Percentiles rank a stretch among this genome's conserved stretches.
These are phyloP conservation scores for Phialophora verrucosa DNA, from an alignment of 2,329 filamentous ascomycete species.

Conservation along the genomic window DNA sequence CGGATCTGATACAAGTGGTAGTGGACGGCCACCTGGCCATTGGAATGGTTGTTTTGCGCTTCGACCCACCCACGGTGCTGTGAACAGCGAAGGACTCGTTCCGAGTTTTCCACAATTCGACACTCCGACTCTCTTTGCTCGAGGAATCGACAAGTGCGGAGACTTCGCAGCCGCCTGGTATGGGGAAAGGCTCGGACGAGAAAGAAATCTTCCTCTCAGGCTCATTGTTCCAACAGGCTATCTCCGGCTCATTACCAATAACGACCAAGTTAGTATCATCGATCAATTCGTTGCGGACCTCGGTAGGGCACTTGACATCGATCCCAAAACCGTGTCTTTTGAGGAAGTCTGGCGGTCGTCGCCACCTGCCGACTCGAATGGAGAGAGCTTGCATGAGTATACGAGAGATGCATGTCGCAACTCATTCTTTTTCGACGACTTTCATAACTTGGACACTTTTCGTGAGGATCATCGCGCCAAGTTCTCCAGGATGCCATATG, in stretches of 20 bases:
- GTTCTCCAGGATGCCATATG: neutral
- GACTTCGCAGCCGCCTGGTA: neutral
- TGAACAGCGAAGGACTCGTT: slow-evolving; percentile 13
- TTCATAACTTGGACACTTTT: neutral
- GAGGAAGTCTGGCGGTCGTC: neutral
- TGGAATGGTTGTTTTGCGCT: slow-evolving; percentile 15
- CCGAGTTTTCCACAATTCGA: slow-evolving; percentile 19
- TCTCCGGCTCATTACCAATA: neutral
- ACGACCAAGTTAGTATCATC: neutral
- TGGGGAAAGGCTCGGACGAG: neutral
- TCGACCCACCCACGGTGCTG: slow-evolving; percentile 11
- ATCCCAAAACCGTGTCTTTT: neutral
- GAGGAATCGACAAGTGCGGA: slow-evolving; percentile 1
- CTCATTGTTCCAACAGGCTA: neutral
- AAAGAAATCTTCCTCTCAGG: neutral
- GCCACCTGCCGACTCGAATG: neutral
- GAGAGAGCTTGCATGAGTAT: neutral
- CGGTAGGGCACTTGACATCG: neutral
- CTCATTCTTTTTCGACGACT: neutral
- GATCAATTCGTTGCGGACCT: neutral
- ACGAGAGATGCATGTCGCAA: neutral
- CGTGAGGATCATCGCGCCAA: neutral
- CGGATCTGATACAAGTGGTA: slow-evolving; percentile 21
- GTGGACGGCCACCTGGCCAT: slow-evolving; percentile 7
- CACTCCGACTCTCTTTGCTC: slow-evolving; percentile 12